These are phyloP conservation scores for Paramecium sonneborni DNA, from an alignment of 73 alveolate genomes.

Conservation along the genomic window DNA sequence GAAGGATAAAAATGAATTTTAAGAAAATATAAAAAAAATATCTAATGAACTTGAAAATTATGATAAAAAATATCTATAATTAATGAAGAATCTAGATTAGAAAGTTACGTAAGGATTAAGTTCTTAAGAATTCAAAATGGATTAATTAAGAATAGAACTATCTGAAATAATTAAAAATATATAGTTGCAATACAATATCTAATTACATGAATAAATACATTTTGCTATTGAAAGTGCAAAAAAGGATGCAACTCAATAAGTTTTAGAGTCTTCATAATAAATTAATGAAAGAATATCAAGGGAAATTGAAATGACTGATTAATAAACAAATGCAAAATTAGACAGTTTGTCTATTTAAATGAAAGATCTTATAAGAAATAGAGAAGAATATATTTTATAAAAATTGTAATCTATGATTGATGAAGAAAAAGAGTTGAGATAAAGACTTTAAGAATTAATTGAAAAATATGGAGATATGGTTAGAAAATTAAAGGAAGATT, in stretches of 20 bases:
- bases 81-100: neutral
- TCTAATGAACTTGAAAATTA: neutral
- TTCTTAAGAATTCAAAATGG: neutral
- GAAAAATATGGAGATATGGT: constrained; percentile 30
- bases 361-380: neutral
- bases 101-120: neutral
- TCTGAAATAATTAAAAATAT: neutral
- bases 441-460: constrained; percentile 22
- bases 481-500: neutral
- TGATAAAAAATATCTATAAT: neutral
- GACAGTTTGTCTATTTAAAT: neutral
- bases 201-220: neutral
- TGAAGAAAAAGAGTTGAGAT: constrained; percentile 36
- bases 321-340: neutral
- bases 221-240: neutral
- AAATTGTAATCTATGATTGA: neutral
- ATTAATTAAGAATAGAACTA: neutral
- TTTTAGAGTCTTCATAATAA: neutral
- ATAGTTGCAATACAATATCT: neutral
- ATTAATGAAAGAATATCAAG: constrained; percentile 23
- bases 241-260: neutral
- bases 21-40: neutral
- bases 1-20: neutral
- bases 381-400: constrained; percentile 23
- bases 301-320: constrained; percentile 6